Percentiles rank a stretch among this genome's conserved stretches.
Conservation (phyloP, 23 red algal genomes). For the Gracilaria gracilis region DNA sequence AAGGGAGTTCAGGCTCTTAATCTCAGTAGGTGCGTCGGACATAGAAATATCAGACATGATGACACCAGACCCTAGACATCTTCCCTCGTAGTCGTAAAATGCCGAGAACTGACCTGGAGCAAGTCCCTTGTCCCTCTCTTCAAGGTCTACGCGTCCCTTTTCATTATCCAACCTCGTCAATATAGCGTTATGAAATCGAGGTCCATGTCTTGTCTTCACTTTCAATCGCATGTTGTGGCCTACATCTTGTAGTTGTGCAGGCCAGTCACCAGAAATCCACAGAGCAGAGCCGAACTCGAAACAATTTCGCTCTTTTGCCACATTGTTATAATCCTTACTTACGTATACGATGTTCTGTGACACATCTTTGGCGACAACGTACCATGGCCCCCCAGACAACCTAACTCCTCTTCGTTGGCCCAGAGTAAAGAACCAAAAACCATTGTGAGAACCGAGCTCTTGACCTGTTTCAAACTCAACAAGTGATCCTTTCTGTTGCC, state of each 20-base stretch:
- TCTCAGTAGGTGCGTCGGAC: neutral
- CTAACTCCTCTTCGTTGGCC: conserved; percentile 87
- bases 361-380: conserved; percentile 88
- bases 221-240: conserved; percentile 13
- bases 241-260: neutral
- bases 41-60: conserved; percentile 66
- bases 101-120: conserved; percentile 96
- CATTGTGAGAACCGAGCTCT: conserved; percentile 82
- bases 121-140: conserved; percentile 70
- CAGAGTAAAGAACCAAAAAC: conserved; percentile 98
- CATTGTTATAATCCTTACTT: conserved; percentile 71
- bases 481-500: conserved; percentile 65
- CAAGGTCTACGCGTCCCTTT: conserved; percentile 48
- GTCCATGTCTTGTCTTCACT: conserved; percentile 94
- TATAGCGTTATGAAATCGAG: conserved; percentile 41
- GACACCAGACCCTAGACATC: conserved; percentile 88
- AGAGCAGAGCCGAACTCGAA: conserved; percentile 78
- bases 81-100: conserved; percentile 81
- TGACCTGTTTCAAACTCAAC: conserved; percentile 92
- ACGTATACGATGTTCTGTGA: conserved; percentile 94
- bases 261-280: conserved; percentile 78
- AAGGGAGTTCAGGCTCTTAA: neutral
- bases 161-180: conserved; percentile 35
- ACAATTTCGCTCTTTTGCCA: conserved; percentile 16
- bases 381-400: conserved; percentile 92